Conservation (phyloP, 139 green algal species). For the Spirogloea muscicola region DNA sequence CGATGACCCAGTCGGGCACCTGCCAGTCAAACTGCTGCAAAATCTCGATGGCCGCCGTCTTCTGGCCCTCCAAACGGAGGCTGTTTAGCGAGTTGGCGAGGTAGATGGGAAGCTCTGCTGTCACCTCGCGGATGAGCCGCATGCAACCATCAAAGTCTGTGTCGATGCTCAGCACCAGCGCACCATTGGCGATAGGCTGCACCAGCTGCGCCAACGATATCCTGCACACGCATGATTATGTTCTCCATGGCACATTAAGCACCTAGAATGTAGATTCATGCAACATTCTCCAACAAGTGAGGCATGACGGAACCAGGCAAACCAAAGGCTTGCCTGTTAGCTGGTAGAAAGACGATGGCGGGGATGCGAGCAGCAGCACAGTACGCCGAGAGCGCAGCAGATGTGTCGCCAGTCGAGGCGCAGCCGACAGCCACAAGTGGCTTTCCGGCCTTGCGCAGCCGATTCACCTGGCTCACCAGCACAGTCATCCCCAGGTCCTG, state of each 20-base stretch:
- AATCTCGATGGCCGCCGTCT: constrained; percentile 99
- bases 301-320: background rate
- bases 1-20: constrained; percentile 96
- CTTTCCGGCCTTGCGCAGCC: constrained; percentile 79
- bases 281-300: background rate
- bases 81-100: constrained; percentile 99
- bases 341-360: constrained; percentile 98
- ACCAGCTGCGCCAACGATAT: constrained; percentile 86
- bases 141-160: constrained; percentile 99
- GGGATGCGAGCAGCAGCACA: constrained; percentile 94
- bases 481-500: constrained; percentile 98
- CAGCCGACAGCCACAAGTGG: constrained; percentile 91
- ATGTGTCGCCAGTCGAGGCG: constrained; percentile 97
- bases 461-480: constrained; percentile 89
- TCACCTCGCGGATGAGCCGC: constrained; percentile 90
- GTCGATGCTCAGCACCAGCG: constrained; percentile 96
- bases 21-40: constrained; percentile 99
- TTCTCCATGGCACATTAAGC: too few species aligned
- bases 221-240: constrained; percentile 14
- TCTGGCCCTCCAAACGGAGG: constrained; percentile 96
- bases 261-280: constrained; percentile 2
- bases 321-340: constrained; percentile 72
- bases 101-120: constrained; percentile 94
- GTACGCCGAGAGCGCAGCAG: constrained; percentile 93
- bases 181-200: constrained; percentile 98